Evolutionary conservation across 108 stramenopile genomes (phyloP), one percentile per base, ranked within the genome.

Genomic region (Asterionellopsis glacialis): DNA sequence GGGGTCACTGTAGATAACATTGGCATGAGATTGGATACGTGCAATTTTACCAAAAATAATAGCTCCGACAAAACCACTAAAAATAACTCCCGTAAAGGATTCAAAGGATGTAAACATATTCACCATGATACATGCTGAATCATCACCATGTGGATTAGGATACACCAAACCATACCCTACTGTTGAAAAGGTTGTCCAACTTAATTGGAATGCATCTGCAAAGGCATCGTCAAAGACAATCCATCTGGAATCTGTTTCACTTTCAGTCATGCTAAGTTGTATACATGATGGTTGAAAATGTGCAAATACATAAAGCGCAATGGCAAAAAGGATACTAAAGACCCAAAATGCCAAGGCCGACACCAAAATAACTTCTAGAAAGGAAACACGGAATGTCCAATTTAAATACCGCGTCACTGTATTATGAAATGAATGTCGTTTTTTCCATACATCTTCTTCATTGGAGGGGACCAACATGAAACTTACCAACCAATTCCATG

Each of bases 151-250:
- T 21, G 55, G 13, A 10, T 22, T n/a, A 10, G 66, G 58, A 15
- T 41, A 55, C 11, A 65, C 25, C 3, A 65, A 12, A 3, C 64
- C 64, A 28, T 65, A 65, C 11, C 64, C 64, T 1, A 81, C 80
- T 1, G 82, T 83, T 13, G 67, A 63, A 57, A 83, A 68, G 0
- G 77, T 79, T 22, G 70, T 67, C 80, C 80, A 81, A 10, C 62
- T 64, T 19, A 81, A 58, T 1, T 69, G 58, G 25, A 77, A 77
- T 40, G 76, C 73, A 51, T 81, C 75, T 23, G 51, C 48, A 55
- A 73, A 80, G 1, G 16, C 9, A 16, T 53, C 62, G 43, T 44
- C 43, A 14, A 14, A 44, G 13, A 44, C 43, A 14, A n/a, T n/a
- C n/a, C n/a, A n/a, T n/a, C n/a, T n/a, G n/a, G n/a, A n/a, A n/a